Conservation (phyloP, 1,284 basidiomycete genomes). For the Ustilago vetiveriae region DNA sequence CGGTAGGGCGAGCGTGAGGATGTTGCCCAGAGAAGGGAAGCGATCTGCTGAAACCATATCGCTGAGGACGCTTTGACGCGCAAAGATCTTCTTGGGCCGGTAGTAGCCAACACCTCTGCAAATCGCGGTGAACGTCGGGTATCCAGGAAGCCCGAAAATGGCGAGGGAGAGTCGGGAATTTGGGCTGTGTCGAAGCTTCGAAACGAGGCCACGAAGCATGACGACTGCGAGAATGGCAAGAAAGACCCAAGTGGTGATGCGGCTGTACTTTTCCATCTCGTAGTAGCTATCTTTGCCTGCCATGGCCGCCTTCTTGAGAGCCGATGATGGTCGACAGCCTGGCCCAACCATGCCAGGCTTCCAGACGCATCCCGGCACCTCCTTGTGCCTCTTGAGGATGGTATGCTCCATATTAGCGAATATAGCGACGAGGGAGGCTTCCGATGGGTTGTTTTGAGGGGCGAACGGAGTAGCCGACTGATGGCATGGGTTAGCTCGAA, state of each 20-base stretch:
- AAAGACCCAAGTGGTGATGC: constrained; percentile 75
- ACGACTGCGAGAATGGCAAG: constrained; percentile 27
- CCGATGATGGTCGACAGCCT: constrained; percentile 31
- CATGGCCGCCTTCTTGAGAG: constrained; percentile 43
- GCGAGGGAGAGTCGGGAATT: constrained; percentile 5
- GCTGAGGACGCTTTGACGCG: constrained; percentile 19
- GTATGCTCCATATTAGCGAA: too few species aligned
- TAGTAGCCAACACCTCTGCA: constrained; percentile 42
- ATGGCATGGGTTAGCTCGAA: too few species aligned
- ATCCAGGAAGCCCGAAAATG: constrained; percentile 22
- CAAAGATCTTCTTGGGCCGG: constrained; percentile 30
- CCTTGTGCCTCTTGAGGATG: constrained; percentile 33
- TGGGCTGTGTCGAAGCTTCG: constrained; percentile 15
- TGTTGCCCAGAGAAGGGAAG: constrained; percentile 43
- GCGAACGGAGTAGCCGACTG: too few species aligned
- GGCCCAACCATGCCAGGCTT: constrained; percentile 46
- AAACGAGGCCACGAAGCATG: constrained; percentile 22
- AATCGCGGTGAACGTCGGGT: constrained; percentile 13
- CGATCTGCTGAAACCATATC: constrained; percentile 28
- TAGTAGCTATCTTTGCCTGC: constrained; percentile 46
- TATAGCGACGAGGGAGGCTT: too few species aligned
- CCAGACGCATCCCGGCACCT: constrained; percentile 43
- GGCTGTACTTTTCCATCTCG: constrained; percentile 91
- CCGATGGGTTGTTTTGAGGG: too few species aligned
- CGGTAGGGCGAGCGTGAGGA: constrained; percentile 17